Percentiles rank a stretch among this genome's conserved stretches.
phyloP scores from a whole-genome alignment of 1,284 basidiomycete species.

The Vanrija humicola region DNA sequence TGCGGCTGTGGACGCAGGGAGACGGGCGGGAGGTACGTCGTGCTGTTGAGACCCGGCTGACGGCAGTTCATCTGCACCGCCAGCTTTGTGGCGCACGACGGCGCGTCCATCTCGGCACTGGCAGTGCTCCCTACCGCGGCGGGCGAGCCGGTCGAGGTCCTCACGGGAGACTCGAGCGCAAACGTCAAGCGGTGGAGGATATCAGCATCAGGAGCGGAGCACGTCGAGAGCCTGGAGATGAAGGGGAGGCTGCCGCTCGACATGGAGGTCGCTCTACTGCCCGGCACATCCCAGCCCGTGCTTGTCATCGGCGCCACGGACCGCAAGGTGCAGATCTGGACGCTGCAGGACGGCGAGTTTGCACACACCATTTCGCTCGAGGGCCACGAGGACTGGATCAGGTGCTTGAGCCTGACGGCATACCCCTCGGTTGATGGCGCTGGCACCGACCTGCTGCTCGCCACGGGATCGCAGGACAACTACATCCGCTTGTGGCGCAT shows the following conservation, averaged over 20 bases:
- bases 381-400: conserved; percentile 93
- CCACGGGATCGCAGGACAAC: conserved; percentile 88
- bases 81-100: conserved; percentile 60
- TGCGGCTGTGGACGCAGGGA: conserved; percentile 44
- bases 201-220: conserved; percentile 5
- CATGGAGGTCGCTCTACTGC: conserved; percentile 62
- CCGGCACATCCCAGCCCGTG: conserved; percentile 60
- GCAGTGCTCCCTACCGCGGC: conserved; percentile 42
- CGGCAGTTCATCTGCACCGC: conserved; percentile 56
- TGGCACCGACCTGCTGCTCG: conserved; percentile 59
- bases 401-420: conserved; percentile 65
- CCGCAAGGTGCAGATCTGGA: conserved; percentile 69
- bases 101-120: conserved; percentile 64
- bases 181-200: conserved; percentile 66
- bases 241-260: conserved; percentile 71
- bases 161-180: conserved; percentile 77
- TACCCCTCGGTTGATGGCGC: conserved; percentile 29
- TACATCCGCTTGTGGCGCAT: conserved; percentile 85
- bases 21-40: conserved; percentile 13
- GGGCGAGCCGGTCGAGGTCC: conserved; percentile 49
- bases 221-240: conserved; percentile 60
- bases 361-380: conserved; percentile 56
- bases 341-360: conserved; percentile 58
- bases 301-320: conserved; percentile 76
- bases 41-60: conserved; percentile 7